phyloP scores from a whole-genome alignment of 495 filamentous ascomycete species.

The Lepraria neglecta region DNA sequence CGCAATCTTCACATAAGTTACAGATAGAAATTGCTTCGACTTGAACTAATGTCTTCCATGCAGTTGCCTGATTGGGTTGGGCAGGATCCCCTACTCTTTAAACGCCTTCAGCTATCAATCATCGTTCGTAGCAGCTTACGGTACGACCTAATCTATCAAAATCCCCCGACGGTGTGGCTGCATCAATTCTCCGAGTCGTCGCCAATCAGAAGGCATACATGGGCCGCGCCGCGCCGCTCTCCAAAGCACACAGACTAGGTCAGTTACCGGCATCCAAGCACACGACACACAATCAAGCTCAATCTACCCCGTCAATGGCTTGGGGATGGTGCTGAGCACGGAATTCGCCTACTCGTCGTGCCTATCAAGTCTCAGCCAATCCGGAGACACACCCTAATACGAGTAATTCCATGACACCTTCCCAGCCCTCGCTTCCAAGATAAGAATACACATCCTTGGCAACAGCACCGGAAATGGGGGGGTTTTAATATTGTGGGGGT shows the following conservation, averaged over 20 bases:
- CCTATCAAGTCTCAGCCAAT: background rate
- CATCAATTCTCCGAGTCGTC: background rate
- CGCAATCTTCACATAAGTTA: background rate
- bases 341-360: background rate
- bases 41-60: background rate
- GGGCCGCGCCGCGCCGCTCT: background rate
- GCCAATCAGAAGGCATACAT: background rate
- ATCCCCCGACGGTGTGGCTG: background rate
- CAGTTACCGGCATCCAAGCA: conserved; percentile 10
- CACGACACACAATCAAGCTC: background rate
- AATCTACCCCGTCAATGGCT: background rate
- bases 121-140: background rate
- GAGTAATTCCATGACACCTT: background rate
- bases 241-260: background rate
- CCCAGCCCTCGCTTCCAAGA: background rate
- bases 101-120: background rate
- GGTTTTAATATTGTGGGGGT: background rate
- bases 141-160: conserved; percentile 1
- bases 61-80: conserved; percentile 3
- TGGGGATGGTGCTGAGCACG: conserved; percentile 4
- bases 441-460: background rate
- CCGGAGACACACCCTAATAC: background rate
- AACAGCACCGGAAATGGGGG: background rate
- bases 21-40: background rate
- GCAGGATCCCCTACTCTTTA: background rate